Base-by-base conservation (phyloP, 352 stramenopile species). In the Globisporangium mamillatum region DNA sequence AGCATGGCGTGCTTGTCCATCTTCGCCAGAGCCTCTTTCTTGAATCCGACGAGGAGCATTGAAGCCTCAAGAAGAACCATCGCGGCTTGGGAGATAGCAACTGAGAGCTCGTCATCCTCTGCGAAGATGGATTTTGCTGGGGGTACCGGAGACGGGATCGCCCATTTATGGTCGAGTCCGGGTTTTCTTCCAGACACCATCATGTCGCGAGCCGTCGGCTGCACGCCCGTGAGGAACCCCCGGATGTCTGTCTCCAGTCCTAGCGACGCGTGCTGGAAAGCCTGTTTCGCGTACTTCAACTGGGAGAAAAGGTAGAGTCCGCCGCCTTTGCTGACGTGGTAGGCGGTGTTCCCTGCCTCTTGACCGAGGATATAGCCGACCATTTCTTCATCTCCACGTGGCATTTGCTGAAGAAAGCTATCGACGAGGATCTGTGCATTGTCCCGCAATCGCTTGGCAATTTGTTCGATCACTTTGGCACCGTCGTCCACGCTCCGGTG, bases 331-430 rank as follows among this genome's bases (percentile, higher is more conserved):
- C 68, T 62, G 6, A 67, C 60, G 29, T 63, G 38, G 27, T 71
- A 64, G 27, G 60, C 67, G 8, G 65, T 68, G 32, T 78, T 70
- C 1, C 67, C 68, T 7, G 64, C 46, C 8, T 67, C 70, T 0
- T 64, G 57, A n/a, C 79, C 79, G 56, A 89, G 81, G 4, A 73
- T 63, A 0, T 66, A 71, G 7, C 64, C 68, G 54, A 86, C 76
- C 62, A 80, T 79, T 41, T 88, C 79, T 64, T 89, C 81, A 32
- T 90, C 71, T n/a, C 84, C 81, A 18, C 64, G 75, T 12, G 72
- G 78, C 4, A 60, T 20, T 0, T 68, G 66, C 10, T 29, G 4
- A 0, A 70, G 32, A 22, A 89, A 77, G 14, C 60, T 12, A 1
- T 61, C 50, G 4, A 69, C 46, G 16, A 71, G 55, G 5, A 29